Conservation (phyloP, 2,329 filamentous ascomycete genomes). For the Chaetomium globosum region DNA sequence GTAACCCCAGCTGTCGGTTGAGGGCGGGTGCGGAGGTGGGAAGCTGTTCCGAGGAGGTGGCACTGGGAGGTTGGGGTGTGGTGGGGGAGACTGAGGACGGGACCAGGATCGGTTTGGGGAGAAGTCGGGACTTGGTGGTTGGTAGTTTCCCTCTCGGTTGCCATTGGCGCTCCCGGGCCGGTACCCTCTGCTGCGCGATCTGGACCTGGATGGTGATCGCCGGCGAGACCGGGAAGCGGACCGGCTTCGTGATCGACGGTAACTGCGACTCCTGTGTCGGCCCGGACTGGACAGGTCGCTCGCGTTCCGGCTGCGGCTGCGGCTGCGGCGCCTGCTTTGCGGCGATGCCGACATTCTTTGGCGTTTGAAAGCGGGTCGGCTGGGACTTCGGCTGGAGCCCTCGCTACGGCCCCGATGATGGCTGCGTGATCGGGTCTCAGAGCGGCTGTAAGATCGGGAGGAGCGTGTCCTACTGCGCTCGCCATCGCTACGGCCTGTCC, state of each 20-base stretch:
- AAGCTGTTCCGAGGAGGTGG: constrained; percentile 32
- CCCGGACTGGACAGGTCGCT: constrained; percentile 14
- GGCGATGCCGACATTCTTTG: constrained; percentile 45
- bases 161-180: constrained; percentile 26
- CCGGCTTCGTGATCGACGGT: constrained; percentile 31
- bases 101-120: constrained; percentile 34
- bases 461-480: constrained; percentile 31
- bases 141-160: constrained; percentile 34
- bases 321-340: constrained; percentile 29
- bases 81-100: constrained; percentile 30
- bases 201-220: constrained; percentile 31
- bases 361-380: constrained; percentile 47
- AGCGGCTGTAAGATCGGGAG: constrained; percentile 36
- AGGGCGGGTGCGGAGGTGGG: constrained; percentile 33
- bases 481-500: constrained; percentile 35
- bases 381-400: constrained; percentile 42
- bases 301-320: constrained; percentile 37
- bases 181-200: constrained; percentile 34
- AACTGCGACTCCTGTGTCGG: constrained; percentile 36
- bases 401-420: constrained; percentile 40
- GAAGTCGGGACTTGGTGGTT: constrained; percentile 23
- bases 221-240: constrained; percentile 38
- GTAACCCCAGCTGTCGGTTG: constrained; percentile 19
- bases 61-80: constrained; percentile 25
- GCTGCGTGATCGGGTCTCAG: constrained; percentile 41